These are phyloP conservation scores for Penicillium oxalicum DNA, from an alignment of 2,329 filamentous ascomycete species.

Conservation along the genomic window DNA sequence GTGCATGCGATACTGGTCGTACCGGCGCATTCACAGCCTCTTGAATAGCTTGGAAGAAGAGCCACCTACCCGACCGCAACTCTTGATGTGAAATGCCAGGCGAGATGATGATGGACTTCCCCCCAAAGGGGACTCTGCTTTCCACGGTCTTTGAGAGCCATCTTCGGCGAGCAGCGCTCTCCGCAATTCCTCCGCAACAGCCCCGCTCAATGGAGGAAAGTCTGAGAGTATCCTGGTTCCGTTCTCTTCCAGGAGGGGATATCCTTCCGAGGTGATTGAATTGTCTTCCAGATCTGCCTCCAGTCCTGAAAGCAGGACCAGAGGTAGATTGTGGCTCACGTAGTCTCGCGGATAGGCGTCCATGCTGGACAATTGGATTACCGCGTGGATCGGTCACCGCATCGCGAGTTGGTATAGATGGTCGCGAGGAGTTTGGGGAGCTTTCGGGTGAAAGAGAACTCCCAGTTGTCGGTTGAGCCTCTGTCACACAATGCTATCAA, in stretches of 20 bases:
- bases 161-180: conserved; percentile 62
- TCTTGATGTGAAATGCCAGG: conserved; percentile 61
- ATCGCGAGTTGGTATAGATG: conserved; percentile 18
- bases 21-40: neutral
- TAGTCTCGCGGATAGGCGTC: conserved; percentile 56
- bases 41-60: neutral
- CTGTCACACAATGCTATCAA: no score
- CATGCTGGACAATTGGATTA: conserved; percentile 34
- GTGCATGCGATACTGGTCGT: neutral
- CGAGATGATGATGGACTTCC: conserved; percentile 42
- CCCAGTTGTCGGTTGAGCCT: no score
- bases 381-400: conserved; percentile 27
- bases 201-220: conserved; percentile 59
- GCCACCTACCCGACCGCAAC: conserved; percentile 70
- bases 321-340: conserved; percentile 78
- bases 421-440: neutral
- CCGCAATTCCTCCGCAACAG: conserved; percentile 60
- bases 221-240: conserved; percentile 64
- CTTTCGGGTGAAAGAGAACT: no score
- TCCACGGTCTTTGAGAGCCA: conserved; percentile 62
- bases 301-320: conserved; percentile 76
- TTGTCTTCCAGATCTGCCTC: conserved; percentile 36
- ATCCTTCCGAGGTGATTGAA: conserved; percentile 30
- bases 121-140: conserved; percentile 45
- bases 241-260: conserved; percentile 50